A percentile compares a stretch with the other conserved stretches of the same genome.
phyloP scores from a whole-genome alignment of 2,329 filamentous ascomycete species.

The Aspergillus cejpii region DNA sequence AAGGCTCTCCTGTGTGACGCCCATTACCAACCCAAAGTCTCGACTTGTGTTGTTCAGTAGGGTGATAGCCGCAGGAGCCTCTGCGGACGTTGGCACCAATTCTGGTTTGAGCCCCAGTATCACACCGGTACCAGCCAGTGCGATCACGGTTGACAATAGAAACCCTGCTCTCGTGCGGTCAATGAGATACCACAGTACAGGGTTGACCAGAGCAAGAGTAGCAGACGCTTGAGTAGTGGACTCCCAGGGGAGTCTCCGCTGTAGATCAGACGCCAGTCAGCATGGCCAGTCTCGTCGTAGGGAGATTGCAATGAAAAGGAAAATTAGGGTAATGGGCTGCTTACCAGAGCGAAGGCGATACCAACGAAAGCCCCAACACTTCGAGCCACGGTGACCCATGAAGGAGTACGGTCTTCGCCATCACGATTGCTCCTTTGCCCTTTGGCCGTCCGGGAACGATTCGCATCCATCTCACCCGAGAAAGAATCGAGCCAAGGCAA shows the following conservation, averaged over 20 bases:
- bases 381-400: constrained; percentile 65
- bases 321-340: constrained; percentile 31
- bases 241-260: constrained; percentile 88
- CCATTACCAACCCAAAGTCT: constrained; percentile 27
- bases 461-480: constrained; percentile 55
- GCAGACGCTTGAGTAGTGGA: constrained; percentile 90
- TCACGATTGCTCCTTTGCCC: constrained; percentile 27
- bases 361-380: constrained; percentile 66
- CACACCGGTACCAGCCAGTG: constrained; percentile 64
- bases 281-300: background rate
- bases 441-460: constrained; percentile 20
- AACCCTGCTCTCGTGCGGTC: constrained; percentile 84
- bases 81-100: constrained; percentile 64
- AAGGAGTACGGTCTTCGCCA: constrained; percentile 26
- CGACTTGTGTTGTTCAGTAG: constrained; percentile 26
- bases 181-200: constrained; percentile 91
- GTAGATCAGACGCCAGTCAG: constrained; percentile 6
- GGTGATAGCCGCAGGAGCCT: constrained; percentile 29
- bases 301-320: background rate
- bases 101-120: constrained; percentile 70
- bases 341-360: constrained; percentile 74
- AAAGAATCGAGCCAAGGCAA: constrained; percentile 77
- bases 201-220: constrained; percentile 83
- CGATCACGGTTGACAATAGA: constrained; percentile 66
- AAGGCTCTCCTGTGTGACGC: constrained; percentile 48